Evolutionary conservation across 2,329 filamentous ascomycete species (phyloP), one percentile per base, ranked within the genome.

Genomic region (Ophiostoma pallidulum): DNA sequence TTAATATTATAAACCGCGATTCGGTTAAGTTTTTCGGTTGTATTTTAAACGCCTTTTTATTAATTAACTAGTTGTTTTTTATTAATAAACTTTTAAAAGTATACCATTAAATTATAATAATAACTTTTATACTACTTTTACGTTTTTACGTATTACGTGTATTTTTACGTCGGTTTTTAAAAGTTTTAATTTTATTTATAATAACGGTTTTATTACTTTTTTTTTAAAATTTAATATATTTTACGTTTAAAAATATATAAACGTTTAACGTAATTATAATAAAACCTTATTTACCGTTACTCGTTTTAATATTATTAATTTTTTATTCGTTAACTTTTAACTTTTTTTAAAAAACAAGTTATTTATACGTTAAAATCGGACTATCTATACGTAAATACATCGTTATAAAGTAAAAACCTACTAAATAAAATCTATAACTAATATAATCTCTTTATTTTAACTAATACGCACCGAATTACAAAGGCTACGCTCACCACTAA

Each of bases 111-210:
- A 53, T 56, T 29, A 47, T 49, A 10, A 54, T 57, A 43, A n/a
- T n/a, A n/a, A n/a, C n/a, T n/a, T n/a, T n/a, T n/a, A n/a, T n/a
- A n/a, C n/a, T n/a, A n/a, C n/a, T n/a, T n/a, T n/a, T n/a, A n/a
- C n/a, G n/a, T n/a, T n/a, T n/a, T 54, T 49, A 26, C 52, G 52
- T 31, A 57, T 37, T 54, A 58, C 53, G 20, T 57, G 54, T 52
- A 57, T 57, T 50, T 56, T 51, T 16, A 56, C 57, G 46, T 58
- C 56, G 46, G n/a, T n/a, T n/a, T 33, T 50, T 47, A 55, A 57
- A 36, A 56, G 47, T 32, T 57, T 50, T 47, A 51, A 53, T 45
- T 53, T 56, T 51, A 50, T 37, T 5, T 14, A 18, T 18, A 36
- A 14, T 36, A 18, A 18, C 33, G 33, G 16, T 18, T 36, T 36